Percentiles rank a stretch among this genome's conserved stretches.
Conservation (phyloP, 1,139 yeast genomes). For the Suhomyces maxii region DNA sequence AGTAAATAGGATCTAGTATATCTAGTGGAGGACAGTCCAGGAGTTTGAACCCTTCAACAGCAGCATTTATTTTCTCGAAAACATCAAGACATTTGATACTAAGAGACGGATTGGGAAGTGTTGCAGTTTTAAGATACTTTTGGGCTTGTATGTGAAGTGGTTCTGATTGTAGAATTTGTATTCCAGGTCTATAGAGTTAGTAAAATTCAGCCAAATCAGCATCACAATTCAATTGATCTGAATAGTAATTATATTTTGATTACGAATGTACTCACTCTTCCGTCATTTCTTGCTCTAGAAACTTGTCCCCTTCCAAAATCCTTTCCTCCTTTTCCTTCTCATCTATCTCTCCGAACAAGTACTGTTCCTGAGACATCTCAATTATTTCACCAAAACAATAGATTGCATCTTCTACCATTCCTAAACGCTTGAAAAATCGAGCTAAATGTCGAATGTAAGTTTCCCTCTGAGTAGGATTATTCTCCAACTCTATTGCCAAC, state of each 20-base stretch:
- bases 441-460: slow-evolving; percentile 19
- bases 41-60: background rate
- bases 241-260: background rate
- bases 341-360: background rate
- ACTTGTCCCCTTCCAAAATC: background rate
- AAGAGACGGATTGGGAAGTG: slow-evolving; percentile 8
- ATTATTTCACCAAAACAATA: slow-evolving; percentile 17
- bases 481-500: slow-evolving; percentile 27
- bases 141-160: slow-evolving; percentile 24
- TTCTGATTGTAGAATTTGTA: background rate
- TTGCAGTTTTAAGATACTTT: slow-evolving; percentile 13
- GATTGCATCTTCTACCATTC: slow-evolving; percentile 11
- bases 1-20: slow-evolving; percentile 10
- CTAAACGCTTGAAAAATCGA: slow-evolving; percentile 19
- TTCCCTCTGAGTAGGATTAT: slow-evolving; percentile 16
- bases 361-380: slow-evolving; percentile 8
- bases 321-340: background rate
- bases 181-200: slow-evolving; percentile 1
- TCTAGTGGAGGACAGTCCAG: background rate
- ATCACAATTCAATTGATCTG: no score
- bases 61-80: background rate
- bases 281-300: background rate
- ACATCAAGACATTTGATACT: slow-evolving; percentile 7
- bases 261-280: slow-evolving; percentile 1
- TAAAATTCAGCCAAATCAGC: background rate